These are phyloP conservation scores for Lentinula boryana DNA, from an alignment of 768 basidiomycete species.

Conservation along the genomic window DNA sequence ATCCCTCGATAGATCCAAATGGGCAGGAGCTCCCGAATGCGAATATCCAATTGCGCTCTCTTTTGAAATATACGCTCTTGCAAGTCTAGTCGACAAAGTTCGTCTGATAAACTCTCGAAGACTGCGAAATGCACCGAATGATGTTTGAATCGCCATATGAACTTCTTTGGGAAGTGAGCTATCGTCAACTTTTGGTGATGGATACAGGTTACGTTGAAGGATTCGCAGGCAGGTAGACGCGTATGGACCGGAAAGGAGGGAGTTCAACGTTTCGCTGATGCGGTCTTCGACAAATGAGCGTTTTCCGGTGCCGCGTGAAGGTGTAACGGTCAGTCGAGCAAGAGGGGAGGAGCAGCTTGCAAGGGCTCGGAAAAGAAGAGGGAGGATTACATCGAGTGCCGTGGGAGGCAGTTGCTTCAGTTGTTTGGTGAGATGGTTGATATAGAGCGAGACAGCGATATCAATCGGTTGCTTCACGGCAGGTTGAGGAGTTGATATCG, in stretches of 20 bases:
- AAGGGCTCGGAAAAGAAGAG: conserved; percentile 66
- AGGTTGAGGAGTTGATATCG: neutral
- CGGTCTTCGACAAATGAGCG: conserved; percentile 42
- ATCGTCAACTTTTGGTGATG: conserved; percentile 23
- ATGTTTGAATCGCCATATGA: conserved; percentile 32
- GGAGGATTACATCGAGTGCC: conserved; percentile 40
- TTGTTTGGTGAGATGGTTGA: conserved; percentile 6
- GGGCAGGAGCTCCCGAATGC: conserved; percentile 52
- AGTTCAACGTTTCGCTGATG: conserved; percentile 49
- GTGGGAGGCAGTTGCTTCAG: conserved; percentile 2
- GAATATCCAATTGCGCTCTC: conserved; percentile 48
- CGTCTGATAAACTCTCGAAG: conserved; percentile 60
- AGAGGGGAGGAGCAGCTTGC: conserved; percentile 62
- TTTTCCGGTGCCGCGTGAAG: conserved; percentile 18
- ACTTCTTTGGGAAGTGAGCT: conserved; percentile 14
- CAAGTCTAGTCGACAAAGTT: conserved; percentile 54
- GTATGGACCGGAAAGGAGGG: conserved; percentile 61
- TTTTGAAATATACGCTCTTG: conserved; percentile 58
- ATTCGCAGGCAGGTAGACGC: conserved; percentile 59
- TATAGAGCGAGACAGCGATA: conserved; percentile 1
- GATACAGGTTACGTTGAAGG: conserved; percentile 53
- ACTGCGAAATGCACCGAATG: conserved; percentile 57
- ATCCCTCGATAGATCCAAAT: conserved; percentile 55
- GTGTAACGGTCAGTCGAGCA: conserved; percentile 56
- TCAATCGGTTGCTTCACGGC: conserved; percentile 1